A percentile compares a stretch with the other conserved stretches of the same genome.
Evolutionary conservation across 1,284 basidiomycete genomes (phyloP).

Genomic region (Puccinia polysora): DNA sequence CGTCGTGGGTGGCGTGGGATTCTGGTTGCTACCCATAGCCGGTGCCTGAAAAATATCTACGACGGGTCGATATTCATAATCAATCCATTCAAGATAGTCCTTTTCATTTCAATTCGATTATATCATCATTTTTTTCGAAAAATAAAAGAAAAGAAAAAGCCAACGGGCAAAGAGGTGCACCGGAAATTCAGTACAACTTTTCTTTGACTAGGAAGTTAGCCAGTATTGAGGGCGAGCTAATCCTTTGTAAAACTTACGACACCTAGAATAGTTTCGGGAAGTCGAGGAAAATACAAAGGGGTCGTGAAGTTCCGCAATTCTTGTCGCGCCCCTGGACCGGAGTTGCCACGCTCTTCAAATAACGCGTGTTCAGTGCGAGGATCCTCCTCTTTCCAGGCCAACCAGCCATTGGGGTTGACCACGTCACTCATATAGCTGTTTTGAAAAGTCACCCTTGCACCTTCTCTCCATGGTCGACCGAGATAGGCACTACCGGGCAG

Average conservation of each 20-base stretch:
- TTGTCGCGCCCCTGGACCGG: slow-evolving; percentile 4
- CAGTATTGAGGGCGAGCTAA: too few species aligned
- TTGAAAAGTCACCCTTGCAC: slow-evolving; percentile 23
- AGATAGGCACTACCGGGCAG: neutral
- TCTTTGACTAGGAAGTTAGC: too few species aligned
- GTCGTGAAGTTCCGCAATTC: neutral
- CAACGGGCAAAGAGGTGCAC: too few species aligned
- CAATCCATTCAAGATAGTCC: too few species aligned
- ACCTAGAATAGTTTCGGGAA: slow-evolving; percentile 13
- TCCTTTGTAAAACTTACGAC: slow-evolving; percentile 18
- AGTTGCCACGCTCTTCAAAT: slow-evolving; percentile 25
- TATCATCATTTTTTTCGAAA: too few species aligned
- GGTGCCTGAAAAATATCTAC: too few species aligned
- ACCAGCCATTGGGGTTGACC: slow-evolving; percentile 31
- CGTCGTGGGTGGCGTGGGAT: too few species aligned
- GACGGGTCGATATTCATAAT: too few species aligned
- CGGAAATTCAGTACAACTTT: too few species aligned
- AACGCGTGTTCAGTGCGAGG: neutral
- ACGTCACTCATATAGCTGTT: slow-evolving; percentile 6
- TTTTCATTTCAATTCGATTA: too few species aligned
- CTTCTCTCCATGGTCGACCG: slow-evolving; percentile 17
- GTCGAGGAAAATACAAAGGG: neutral
- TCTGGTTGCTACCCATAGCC: too few species aligned
- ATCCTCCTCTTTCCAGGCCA: slow-evolving; percentile 7
- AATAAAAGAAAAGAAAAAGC: too few species aligned